These are phyloP conservation scores for Penicillium sclerotiorum DNA, from an alignment of 2,329 filamentous ascomycete species.

Conservation along the genomic window DNA sequence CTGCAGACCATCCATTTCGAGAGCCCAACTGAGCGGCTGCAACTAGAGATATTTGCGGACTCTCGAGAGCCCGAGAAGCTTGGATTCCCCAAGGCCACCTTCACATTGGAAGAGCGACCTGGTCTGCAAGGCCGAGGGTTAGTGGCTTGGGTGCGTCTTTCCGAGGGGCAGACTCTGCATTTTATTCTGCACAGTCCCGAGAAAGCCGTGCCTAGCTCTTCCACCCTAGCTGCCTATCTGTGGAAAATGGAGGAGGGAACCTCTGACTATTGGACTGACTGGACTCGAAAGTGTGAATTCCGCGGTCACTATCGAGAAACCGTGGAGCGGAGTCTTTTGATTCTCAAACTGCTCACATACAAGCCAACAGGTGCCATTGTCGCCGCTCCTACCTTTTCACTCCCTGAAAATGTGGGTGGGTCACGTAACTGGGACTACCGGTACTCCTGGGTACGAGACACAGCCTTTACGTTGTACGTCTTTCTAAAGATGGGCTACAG, in stretches of 20 bases:
- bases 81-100: constrained; percentile 54
- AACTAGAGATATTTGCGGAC: constrained; percentile 70
- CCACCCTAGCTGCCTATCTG: constrained; percentile 62
- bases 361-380: constrained; percentile 78
- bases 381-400: constrained; percentile 74
- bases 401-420: constrained; percentile 74
- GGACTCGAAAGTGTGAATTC: constrained; percentile 71
- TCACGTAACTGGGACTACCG: constrained; percentile 54
- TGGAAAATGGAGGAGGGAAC: constrained; percentile 69
- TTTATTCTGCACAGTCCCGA: constrained; percentile 69
- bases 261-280: constrained; percentile 72
- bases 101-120: constrained; percentile 56
- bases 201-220: constrained; percentile 58
- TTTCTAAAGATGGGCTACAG: constrained; percentile 75
- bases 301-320: constrained; percentile 73
- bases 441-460: constrained; percentile 76
- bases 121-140: constrained; percentile 65
- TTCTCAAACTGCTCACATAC: constrained; percentile 75
- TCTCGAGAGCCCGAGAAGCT: constrained; percentile 54
- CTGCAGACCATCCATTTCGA: constrained; percentile 68
- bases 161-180: constrained; percentile 69
- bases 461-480: constrained; percentile 76
- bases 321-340: constrained; percentile 70
- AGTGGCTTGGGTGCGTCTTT: constrained; percentile 60
- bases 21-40: constrained; percentile 61